Percentiles rank a stretch among this genome's conserved stretches.
These are phyloP conservation scores for Cyclocybe cylindracea DNA, from an alignment of 768 basidiomycete species.

Conservation along the genomic window DNA sequence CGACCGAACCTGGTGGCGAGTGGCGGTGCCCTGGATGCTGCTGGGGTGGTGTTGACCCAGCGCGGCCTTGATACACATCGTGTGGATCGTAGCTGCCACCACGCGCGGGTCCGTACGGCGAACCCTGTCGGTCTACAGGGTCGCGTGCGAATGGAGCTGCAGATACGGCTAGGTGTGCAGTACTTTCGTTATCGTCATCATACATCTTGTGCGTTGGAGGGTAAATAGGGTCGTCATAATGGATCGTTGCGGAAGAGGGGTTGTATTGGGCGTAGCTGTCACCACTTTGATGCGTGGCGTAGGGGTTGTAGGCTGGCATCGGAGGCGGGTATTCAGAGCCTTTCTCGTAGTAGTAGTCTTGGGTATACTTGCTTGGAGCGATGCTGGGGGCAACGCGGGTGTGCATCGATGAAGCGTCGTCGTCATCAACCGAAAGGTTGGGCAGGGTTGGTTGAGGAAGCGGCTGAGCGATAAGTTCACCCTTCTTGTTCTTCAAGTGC, in stretches of 20 bases:
- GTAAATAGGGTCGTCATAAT: constrained; percentile 46
- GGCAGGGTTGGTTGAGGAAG: constrained; percentile 95
- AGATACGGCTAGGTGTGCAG: constrained; percentile 54
- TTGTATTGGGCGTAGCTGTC: constrained; percentile 57
- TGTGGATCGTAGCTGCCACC: constrained; percentile 45
- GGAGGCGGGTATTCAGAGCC: constrained; percentile 60
- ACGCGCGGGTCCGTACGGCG: constrained; percentile 21
- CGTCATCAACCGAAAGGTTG: constrained; percentile 82
- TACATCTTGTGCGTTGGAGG: constrained; percentile 44
- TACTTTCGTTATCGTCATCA: constrained; percentile 73
- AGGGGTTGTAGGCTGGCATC: constrained; percentile 80
- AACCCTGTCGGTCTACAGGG: constrained; percentile 33
- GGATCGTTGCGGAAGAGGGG: constrained; percentile 56
- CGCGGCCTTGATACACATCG: constrained; percentile 57
- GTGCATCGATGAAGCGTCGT: constrained; percentile 58
- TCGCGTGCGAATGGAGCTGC: constrained; percentile 63
- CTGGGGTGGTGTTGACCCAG: constrained; percentile 29
- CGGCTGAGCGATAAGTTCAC: constrained; percentile 75
- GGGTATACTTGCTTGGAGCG: constrained; percentile 54
- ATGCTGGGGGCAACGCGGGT: constrained; percentile 55
- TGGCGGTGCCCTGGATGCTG: constrained; percentile 12
- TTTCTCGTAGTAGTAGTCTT: constrained; percentile 58
- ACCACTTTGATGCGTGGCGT: constrained; percentile 54
- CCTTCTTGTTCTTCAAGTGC: constrained; percentile 92
- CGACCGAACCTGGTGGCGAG: constrained; percentile 17